Evolutionary conservation across 1,284 basidiomycete genomes (phyloP).

Genomic region (Microbotryum saponariae): DNA sequence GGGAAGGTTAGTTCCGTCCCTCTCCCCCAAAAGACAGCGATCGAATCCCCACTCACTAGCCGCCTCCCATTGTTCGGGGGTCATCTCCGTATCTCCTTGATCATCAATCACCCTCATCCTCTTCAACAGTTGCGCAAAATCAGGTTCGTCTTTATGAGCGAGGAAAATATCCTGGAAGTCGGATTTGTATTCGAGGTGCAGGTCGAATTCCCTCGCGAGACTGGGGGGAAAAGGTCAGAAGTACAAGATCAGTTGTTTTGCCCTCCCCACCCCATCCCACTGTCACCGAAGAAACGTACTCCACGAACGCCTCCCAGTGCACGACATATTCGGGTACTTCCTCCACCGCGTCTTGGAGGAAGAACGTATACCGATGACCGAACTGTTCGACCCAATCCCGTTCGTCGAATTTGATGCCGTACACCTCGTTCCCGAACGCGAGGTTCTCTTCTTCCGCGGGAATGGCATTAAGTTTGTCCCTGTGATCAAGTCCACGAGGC

Average conservation of each 20-base stretch:
- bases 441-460: conserved; percentile 52
- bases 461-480: conserved; percentile 59
- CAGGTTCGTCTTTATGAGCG: conserved; percentile 64
- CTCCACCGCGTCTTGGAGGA: conserved; percentile 86
- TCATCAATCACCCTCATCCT: conserved; percentile 81
- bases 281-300: conserved; percentile 48
- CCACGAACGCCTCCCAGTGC: conserved; percentile 82
- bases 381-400: conserved; percentile 47
- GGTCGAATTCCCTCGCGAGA: conserved; percentile 71
- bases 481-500: conserved; percentile 49
- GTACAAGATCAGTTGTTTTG: background rate
- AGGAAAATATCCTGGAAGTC: conserved; percentile 81
- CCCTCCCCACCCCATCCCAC: background rate
- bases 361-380: conserved; percentile 91
- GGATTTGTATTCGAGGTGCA: conserved; percentile 68
- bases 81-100: conserved; percentile 78
- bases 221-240: conserved; percentile 44
- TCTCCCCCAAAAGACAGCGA: background rate
- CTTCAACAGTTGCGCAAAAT: conserved; percentile 68
- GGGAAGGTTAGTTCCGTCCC: background rate
- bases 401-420: conserved; percentile 74
- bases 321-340: conserved; percentile 97
- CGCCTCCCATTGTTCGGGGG: conserved; percentile 89
- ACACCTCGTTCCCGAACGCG: conserved; percentile 83
- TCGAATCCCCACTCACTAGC: conserved; percentile 61